phyloP scores from a whole-genome alignment of 305 asterid species.

The Solanum chacoense region DNA sequence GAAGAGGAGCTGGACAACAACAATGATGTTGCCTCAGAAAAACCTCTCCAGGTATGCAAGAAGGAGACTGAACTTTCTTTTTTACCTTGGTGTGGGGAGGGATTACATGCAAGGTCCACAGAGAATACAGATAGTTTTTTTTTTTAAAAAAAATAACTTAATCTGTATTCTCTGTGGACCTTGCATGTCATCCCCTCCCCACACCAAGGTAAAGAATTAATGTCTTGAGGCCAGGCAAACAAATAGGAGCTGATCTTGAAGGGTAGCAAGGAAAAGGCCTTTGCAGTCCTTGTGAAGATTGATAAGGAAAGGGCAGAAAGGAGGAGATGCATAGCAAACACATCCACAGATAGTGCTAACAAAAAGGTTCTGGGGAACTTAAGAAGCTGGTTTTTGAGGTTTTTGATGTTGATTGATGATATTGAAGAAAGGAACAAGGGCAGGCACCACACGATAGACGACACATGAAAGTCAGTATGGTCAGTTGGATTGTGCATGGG shows the following conservation, averaged over 20 bases:
- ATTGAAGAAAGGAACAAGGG: not conserved
- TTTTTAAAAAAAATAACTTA: not conserved
- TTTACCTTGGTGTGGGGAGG: not conserved
- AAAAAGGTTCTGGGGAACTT: not conserved
- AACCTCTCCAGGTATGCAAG: not conserved
- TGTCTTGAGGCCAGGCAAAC: not conserved
- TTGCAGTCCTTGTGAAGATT: not conserved
- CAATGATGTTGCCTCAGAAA: not conserved
- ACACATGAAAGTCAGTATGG: not conserved
- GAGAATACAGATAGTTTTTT: not conserved
- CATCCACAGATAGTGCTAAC: not conserved
- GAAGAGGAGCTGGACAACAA: not conserved
- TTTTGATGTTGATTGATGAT: not conserved
- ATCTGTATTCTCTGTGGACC: not conserved
- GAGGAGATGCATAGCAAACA: not conserved
- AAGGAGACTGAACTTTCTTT: not conserved
- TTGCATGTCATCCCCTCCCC: not conserved
- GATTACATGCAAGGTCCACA: not conserved
- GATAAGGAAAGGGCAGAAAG: not conserved
- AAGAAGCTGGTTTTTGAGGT: not conserved
- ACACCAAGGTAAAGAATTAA: not conserved
- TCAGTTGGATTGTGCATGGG: not conserved
- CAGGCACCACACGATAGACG: not conserved
- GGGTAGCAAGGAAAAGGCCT: not conserved
- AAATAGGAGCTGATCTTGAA: not conserved